phyloP scores from a whole-genome alignment of 495 filamentous ascomycete species.

The Aspergillus cavernicola region DNA sequence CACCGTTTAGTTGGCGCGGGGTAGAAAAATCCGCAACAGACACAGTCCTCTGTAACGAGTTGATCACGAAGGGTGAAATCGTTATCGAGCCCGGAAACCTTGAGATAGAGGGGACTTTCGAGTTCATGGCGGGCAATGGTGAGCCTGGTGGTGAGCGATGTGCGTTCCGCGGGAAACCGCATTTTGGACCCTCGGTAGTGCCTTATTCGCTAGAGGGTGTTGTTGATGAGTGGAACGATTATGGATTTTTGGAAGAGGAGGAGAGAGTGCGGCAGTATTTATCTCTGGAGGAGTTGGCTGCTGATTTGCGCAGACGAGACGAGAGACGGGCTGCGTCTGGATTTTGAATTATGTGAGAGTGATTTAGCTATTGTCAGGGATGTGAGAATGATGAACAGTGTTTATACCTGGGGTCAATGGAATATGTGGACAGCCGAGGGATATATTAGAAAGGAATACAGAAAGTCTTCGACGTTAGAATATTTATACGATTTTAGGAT shows the following conservation, averaged over 20 bases:
- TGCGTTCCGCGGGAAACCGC: neutral
- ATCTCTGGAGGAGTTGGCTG: neutral
- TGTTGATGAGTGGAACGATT: constrained; percentile 12
- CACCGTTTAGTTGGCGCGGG: constrained; percentile 10
- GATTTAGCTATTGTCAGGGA: too few species aligned
- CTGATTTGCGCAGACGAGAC: neutral
- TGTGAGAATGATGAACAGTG: too few species aligned
- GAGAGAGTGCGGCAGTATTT: constrained; percentile 2
- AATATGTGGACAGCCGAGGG: too few species aligned
- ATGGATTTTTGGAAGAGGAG: neutral
- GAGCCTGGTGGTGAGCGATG: neutral
- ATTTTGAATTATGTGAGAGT: too few species aligned
- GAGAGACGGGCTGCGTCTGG: neutral
- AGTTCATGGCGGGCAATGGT: constrained; percentile 1
- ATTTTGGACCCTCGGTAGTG: neutral
- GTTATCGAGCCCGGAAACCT: neutral
- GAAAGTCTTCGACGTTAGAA: too few species aligned
- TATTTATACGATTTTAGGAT: too few species aligned
- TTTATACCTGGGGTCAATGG: too few species aligned
- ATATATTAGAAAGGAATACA: too few species aligned
- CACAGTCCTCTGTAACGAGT: neutral
- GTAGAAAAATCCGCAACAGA: neutral
- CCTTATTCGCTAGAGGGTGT: constrained; percentile 5
- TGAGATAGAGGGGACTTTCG: constrained; percentile 1
- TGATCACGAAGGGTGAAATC: constrained; percentile 3